Evolutionary conservation across 2,329 filamentous ascomycete genomes (phyloP).

Genomic region (Penicillium nordicum): DNA sequence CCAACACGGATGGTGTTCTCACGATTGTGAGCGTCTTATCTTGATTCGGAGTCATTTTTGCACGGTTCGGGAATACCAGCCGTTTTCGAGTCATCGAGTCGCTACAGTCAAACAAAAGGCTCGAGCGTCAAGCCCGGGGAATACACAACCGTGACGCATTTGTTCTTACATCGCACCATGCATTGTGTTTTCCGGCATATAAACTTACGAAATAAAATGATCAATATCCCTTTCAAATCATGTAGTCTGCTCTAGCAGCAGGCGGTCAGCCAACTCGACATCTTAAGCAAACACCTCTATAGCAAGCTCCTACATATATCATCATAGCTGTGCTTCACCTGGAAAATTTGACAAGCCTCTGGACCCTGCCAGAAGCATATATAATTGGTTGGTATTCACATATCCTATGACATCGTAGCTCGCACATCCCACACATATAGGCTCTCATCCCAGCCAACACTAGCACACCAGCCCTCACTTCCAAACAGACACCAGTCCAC

Average conservation of each 20-base stretch:
- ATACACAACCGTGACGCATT: not conserved
- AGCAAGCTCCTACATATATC: not conserved
- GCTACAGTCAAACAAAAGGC: not conserved
- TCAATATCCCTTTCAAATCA: conserved; percentile 1
- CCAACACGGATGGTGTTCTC: not conserved
- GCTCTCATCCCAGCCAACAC: conserved; percentile 89
- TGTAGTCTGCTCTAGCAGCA: not conserved
- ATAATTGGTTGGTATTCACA: not conserved
- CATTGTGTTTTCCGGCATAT: conserved; percentile 8
- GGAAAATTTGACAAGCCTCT: not conserved
- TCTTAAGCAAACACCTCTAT: not conserved
- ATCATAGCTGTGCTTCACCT: too few species aligned
- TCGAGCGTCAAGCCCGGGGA: not conserved
- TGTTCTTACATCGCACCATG: not conserved
- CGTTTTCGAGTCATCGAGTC: not conserved
- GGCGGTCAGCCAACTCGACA: not conserved
- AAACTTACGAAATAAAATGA: conserved; percentile 25
- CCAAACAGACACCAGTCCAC: conserved; percentile 99
- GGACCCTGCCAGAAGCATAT: conserved; percentile 16
- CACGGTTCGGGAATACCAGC: not conserved
- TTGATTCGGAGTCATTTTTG: not conserved
- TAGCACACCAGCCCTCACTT: conserved; percentile 90
- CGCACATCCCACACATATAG: conserved; percentile 90
- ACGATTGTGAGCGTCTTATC: not conserved
- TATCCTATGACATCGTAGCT: conserved; percentile 52